Evolutionary conservation across 306 rosid species (phyloP).

Genomic region (Malus orientalis): DNA sequence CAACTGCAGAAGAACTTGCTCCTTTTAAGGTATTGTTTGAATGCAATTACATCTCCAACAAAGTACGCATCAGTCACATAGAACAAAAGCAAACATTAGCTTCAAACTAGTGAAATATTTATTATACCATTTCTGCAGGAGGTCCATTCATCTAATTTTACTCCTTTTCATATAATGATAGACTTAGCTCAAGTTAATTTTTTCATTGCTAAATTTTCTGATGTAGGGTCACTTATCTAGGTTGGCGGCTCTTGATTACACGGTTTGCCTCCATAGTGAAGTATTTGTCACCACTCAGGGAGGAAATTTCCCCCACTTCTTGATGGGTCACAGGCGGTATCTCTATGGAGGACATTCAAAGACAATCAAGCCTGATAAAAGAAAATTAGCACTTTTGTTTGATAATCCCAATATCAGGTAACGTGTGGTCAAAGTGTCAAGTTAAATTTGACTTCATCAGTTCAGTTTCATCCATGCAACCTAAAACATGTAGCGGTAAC

Average conservation of each 20-base stretch:
- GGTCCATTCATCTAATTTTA: slow-evolving; percentile 9
- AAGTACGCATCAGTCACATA: slow-evolving; percentile 13
- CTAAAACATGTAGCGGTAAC: background rate
- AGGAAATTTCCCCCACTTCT: slow-evolving; percentile 96
- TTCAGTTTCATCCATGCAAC: background rate
- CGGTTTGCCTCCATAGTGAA: slow-evolving; percentile 89
- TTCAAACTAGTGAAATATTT: slow-evolving; percentile 4
- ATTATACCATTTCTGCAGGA: background rate
- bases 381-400: slow-evolving; percentile 65
- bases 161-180: slow-evolving; percentile 23
- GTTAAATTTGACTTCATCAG: background rate
- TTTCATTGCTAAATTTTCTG: slow-evolving; percentile 25
- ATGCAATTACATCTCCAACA: background rate
- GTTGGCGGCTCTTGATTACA: slow-evolving; percentile 98
- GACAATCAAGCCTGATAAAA: slow-evolving; percentile 88
- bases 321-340: slow-evolving; percentile 91
- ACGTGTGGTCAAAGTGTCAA: background rate
- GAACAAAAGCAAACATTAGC: slow-evolving; percentile 10
- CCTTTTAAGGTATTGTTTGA: slow-evolving; percentile 57
- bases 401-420: slow-evolving; percentile 79
- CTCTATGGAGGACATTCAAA: slow-evolving; percentile 81
- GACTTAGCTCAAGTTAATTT: slow-evolving; percentile 2
- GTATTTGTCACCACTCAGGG: slow-evolving; percentile 96
- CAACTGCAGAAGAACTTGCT: slow-evolving; percentile 76
- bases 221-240: slow-evolving; percentile 90